Conservation (phyloP, 495 filamentous ascomycete genomes). For the Aspergillus taichungensis region DNA sequence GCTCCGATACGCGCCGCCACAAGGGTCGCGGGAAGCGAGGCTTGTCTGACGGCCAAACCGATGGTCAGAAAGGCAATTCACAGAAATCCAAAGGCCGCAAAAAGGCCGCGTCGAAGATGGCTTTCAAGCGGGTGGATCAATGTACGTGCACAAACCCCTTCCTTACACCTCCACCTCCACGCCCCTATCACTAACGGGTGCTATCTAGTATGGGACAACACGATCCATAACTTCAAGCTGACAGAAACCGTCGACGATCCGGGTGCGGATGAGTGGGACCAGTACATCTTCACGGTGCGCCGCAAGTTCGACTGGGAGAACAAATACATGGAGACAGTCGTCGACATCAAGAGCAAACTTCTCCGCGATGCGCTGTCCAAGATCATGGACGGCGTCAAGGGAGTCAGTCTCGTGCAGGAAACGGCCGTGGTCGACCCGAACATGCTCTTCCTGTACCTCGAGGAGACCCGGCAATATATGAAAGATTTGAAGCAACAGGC, state of each 20-base stretch:
- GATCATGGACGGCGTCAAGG: constrained; percentile 75
- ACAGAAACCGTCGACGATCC: constrained; percentile 69
- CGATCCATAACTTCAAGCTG: constrained; percentile 75
- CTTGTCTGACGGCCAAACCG: constrained; percentile 5
- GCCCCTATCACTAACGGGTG: background rate
- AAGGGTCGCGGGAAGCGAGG: constrained; percentile 14
- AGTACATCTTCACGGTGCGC: constrained; percentile 80
- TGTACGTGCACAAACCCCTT: constrained; percentile 24
- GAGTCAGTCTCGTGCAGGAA: constrained; percentile 72
- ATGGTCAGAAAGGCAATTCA: constrained; percentile 5
- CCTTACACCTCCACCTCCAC: background rate
- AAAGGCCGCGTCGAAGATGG: constrained; percentile 56
- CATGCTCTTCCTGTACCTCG: constrained; percentile 79
- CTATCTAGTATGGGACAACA: constrained; percentile 58
- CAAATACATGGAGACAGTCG: constrained; percentile 66
- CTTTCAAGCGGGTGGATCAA: constrained; percentile 83
- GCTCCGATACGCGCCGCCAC: constrained; percentile 10
- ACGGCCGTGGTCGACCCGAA: constrained; percentile 76
- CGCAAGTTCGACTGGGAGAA: constrained; percentile 84
- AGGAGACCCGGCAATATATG: constrained; percentile 59
- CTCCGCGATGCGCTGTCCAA: constrained; percentile 64
- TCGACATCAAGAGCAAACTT: constrained; percentile 81
- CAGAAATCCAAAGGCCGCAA: constrained; percentile 23
- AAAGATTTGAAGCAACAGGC: constrained; percentile 56
- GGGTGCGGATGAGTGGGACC: constrained; percentile 67